Evolutionary conservation across 768 basidiomycete genomes (phyloP), one percentile per base, ranked within the genome.

Genomic region (Vishniacozyma victoriae): DNA sequence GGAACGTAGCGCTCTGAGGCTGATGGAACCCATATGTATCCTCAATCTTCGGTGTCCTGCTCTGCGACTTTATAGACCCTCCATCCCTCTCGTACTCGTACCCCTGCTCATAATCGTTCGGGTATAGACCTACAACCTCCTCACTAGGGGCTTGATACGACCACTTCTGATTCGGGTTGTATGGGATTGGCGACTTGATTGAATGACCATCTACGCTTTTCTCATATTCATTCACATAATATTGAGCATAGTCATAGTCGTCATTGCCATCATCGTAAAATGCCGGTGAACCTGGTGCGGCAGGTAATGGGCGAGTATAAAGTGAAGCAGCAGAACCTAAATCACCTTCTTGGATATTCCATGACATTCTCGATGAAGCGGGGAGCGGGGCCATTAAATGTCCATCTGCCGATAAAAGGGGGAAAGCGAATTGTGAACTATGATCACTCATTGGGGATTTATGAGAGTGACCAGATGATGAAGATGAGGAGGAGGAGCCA

Each of bases 341-440:
- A 33, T 33, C 29, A 33, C 29, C n/a, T n/a, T 33, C 29, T n/a
- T 41, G 24, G 31, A 24, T 23, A 29, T 52, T 44, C 3, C 50
- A 33, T 19, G 39, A 42, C 1, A 54, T 39, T 16, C 57, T 46
- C 2, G 55, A 52, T 1, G 63, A 62, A 6, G 63, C 58, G 4
- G 64, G 60, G 2, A 54, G 46, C 6, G 59, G 57, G 18, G 60
- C 60, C 16, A 66, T 48, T n/a, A 66, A 51, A 20, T 62, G 58
- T 2, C 64, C 64, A 38, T 66, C 60, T 12, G 64, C 64, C 6
- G 64, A 62, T 5, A 66, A 49, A 31, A 66, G 60, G 4, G 64
- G 64, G 54, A 66, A 66, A 41, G 57, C 52, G 51, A 66, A 62
- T 14, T 35, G n/a, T n/a, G n/a, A n/a, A n/a, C n/a, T n/a, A n/a